Percentiles rank a stretch among this genome's conserved stretches.
phyloP scores from a whole-genome alignment of 768 basidiomycete species.

The Hypholoma fasciculare region DNA sequence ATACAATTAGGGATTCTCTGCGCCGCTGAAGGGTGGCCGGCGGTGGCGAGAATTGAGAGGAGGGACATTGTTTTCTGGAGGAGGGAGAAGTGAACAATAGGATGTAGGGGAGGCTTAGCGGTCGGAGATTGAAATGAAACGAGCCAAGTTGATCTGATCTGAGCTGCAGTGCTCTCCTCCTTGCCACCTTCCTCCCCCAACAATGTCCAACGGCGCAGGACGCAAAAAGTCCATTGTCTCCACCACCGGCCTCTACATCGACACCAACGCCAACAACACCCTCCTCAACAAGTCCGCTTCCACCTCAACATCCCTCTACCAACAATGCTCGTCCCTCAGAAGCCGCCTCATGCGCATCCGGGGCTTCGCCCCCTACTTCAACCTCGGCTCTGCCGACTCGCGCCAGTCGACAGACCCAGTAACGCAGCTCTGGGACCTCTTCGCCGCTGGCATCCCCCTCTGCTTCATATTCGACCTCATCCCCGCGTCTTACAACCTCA shows the following conservation, averaged over 20 bases:
- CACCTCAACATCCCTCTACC: slow-evolving; percentile 85
- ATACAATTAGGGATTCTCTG: neutral
- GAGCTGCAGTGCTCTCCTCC: slow-evolving; percentile 13
- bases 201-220: slow-evolving; percentile 57
- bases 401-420: slow-evolving; percentile 90
- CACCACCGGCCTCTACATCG: slow-evolving; percentile 63
- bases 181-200: slow-evolving; percentile 23
- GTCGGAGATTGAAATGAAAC: slow-evolving; percentile 24
- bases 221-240: slow-evolving; percentile 82
- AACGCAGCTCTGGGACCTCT: slow-evolving; percentile 91
- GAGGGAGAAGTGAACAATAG: slow-evolving; percentile 15
- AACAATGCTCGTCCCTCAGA: slow-evolving; percentile 83
- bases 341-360: slow-evolving; percentile 76
- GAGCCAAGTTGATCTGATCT: slow-evolving; percentile 22
- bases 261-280: slow-evolving; percentile 76
- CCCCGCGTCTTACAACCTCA: slow-evolving; percentile 60
- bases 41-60: neutral
- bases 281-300: slow-evolving; percentile 92
- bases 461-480: slow-evolving; percentile 97
- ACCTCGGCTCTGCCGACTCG: slow-evolving; percentile 57
- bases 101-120: slow-evolving; percentile 11
- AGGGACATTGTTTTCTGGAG: neutral
- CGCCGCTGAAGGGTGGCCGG: neutral
- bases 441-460: slow-evolving; percentile 90
- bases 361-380: slow-evolving; percentile 71